Base-by-base conservation (phyloP, 2,329 filamentous ascomycete species). In the Polytolypa hystricis region DNA sequence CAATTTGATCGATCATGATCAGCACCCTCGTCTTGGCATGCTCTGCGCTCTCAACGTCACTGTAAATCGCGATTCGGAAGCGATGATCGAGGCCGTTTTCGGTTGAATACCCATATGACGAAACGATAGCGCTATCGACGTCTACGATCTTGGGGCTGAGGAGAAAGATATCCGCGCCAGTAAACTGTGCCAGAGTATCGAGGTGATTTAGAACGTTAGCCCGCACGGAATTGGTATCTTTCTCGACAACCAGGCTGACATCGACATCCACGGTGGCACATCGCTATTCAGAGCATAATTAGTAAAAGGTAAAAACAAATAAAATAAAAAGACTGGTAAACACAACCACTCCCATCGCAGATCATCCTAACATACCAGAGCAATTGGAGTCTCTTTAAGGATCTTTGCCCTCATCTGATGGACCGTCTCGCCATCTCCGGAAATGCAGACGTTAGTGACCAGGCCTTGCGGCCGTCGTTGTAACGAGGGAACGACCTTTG, bases 1-100 rank as follows among this genome's bases (percentile, higher is more conserved):
- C 84, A 66, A 93, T 76, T 62, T 86, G 84, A 59, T 98, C 91
- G 56, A 98, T 96, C 71, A 95, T 91, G 59, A 96, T 93, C 58
- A 98, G 67, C 27, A 95, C 79, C 47, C 91, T 77, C 12, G 89
- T 94, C 71, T 98, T 98, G 38, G 91, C 91, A 62, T 96, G 89
- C 61, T 98, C 91, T 18, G 85, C 82, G 47, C 86, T 94, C 64
- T 96, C 78, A 61, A 91, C 81, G 56, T 98, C 91, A 37, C 91
- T 89, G 52, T 91, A 98, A 46, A 98, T 93, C 50, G 85, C 83
- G 42, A 95, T 81, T 55, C 89, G 79, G 68, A 93, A 86, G 49
- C 89, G 78, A 59, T 91, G 84, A 58, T 95, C 87, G 50, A 79
- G 67, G 51, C 84, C 81, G 48, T 83, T 83, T 52, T 91, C 79